Evolutionary conservation across 1,139 yeast species (phyloP).

Genomic region (Pichia sp.): DNA sequence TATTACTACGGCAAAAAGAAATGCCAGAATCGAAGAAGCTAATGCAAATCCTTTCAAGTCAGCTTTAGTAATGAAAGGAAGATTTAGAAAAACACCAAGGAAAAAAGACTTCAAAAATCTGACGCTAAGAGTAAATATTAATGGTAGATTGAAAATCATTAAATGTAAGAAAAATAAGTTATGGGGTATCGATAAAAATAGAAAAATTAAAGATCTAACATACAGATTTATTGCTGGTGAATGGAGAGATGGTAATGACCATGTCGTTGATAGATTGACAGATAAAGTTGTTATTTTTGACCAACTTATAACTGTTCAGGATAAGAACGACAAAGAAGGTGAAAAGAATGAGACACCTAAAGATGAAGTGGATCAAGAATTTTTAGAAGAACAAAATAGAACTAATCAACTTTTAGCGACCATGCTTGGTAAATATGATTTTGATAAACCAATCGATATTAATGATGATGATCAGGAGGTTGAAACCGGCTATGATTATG

Average conservation of each 20-base stretch:
- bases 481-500: constrained; percentile 9
- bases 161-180: constrained; percentile 65
- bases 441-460: constrained; percentile 53
- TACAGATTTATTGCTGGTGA: constrained; percentile 53
- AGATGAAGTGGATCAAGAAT: constrained; percentile 27
- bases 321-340: constrained; percentile 21
- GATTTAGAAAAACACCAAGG: constrained; percentile 52
- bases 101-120: constrained; percentile 41
- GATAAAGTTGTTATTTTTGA: constrained; percentile 17
- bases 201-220: constrained; percentile 54
- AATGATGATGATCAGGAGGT: constrained; percentile 40
- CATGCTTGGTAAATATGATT: constrained; percentile 47
- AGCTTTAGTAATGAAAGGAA: constrained; percentile 46
- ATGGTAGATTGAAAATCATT: constrained; percentile 53
- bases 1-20: constrained; percentile 34
- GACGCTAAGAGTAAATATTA: constrained; percentile 59
- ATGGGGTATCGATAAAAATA: constrained; percentile 83
- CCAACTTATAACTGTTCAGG: constrained; percentile 29
- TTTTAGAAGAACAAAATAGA: constrained; percentile 32
- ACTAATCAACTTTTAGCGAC: constrained; percentile 47
- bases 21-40: constrained; percentile 29
- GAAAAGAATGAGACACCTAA: constrained; percentile 17
- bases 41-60: constrained; percentile 25
- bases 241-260: constrained; percentile 84
- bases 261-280: constrained; percentile 57